Conservation (phyloP, 2,329 filamentous ascomycete genomes). For the Massarina eburnea region DNA sequence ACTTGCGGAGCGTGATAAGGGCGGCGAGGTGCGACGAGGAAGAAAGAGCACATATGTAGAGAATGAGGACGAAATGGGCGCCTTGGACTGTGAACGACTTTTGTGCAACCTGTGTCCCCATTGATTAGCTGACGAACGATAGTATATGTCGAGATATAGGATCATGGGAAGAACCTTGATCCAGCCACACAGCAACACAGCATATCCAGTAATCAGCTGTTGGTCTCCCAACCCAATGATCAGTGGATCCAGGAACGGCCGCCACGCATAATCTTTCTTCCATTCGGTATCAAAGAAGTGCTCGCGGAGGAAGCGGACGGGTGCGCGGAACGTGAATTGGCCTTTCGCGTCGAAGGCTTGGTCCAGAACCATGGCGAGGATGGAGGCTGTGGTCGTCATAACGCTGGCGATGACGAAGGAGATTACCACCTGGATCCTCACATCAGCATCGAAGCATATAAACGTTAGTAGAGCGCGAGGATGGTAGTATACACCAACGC, state of each 20-base stretch:
- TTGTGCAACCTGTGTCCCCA: slow-evolving; percentile 21
- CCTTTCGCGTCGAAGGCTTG: slow-evolving; percentile 31
- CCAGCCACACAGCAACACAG: slow-evolving; percentile 34
- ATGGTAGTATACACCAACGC: slow-evolving; percentile 21
- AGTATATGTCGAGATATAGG: background rate
- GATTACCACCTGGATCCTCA: slow-evolving; percentile 24
- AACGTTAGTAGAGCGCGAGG: too few species aligned
- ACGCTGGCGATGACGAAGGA: slow-evolving; percentile 34
- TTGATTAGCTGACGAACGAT: background rate
- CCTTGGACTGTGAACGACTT: slow-evolving; percentile 28
- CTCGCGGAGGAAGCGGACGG: slow-evolving; percentile 26
- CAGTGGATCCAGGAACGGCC: slow-evolving; percentile 33
- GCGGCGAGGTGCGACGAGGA: slow-evolving; percentile 37
- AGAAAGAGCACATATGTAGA: slow-evolving; percentile 34
- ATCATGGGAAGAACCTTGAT: slow-evolving; percentile 24
- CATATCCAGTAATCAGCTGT: slow-evolving; percentile 36
- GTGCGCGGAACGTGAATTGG: slow-evolving; percentile 20
- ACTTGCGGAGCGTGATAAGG: slow-evolving; percentile 33
- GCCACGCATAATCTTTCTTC: slow-evolving; percentile 34
- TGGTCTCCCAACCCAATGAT: slow-evolving; percentile 36
- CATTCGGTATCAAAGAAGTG: slow-evolving; percentile 27
- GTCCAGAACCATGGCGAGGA: slow-evolving; percentile 37
- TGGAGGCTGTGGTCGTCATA: slow-evolving; percentile 31
- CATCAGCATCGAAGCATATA: background rate
- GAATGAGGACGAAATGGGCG: slow-evolving; percentile 33